Evolutionary conservation across 257 asterid species (phyloP), one percentile per base, ranked within the genome.

Genomic region (Lavandula angustifolia): DNA sequence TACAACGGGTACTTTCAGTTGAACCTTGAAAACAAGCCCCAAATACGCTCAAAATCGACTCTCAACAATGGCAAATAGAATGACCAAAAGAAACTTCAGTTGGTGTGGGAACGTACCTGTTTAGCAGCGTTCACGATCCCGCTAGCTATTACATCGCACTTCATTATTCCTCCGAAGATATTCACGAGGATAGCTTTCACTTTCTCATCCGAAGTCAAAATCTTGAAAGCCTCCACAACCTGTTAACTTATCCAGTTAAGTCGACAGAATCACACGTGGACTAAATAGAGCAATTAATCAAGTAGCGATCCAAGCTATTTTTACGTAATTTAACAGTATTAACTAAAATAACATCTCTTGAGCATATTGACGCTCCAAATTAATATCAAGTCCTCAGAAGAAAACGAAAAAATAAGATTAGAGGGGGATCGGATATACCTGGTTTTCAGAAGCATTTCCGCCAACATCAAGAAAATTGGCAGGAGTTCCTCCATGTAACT

Each of bases 381-480:
- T 13, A 56, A 67, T 67, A 34, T 34, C n/a, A 5, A 63, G 11
- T 44, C 16, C 44, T 34, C 44, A 29, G 47, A 53, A 49, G 13
- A 5, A 59, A 40, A 8, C 32, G 10, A 42, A 48, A 48, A 7
- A 22, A 6, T 40, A 65, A 69, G 54, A 54, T 63, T 48, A 35
- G 57, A 46, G 27, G 27, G 27, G 27, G 27, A 22, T 22, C 1
- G 2, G 27, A 1, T 22, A 22, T 22, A 85, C 99, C 97, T 94
- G 99, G 81, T 71, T 62, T 86, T 94, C 99, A 62, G 96, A 82
- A 66, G 99, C 99, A 81, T 87, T 94, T 58, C 99, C 99, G 52
- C 99, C 99, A 60, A 94, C 99, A 79, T 94, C 99, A 64, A 94
- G 97, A 76, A 94, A 94, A 80, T 90, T 94, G 67, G 99, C 99